Evolutionary conservation across 129 eudicot species (phyloP), one percentile per base, ranked within the genome.

Genomic region (Flaveria robusta): DNA sequence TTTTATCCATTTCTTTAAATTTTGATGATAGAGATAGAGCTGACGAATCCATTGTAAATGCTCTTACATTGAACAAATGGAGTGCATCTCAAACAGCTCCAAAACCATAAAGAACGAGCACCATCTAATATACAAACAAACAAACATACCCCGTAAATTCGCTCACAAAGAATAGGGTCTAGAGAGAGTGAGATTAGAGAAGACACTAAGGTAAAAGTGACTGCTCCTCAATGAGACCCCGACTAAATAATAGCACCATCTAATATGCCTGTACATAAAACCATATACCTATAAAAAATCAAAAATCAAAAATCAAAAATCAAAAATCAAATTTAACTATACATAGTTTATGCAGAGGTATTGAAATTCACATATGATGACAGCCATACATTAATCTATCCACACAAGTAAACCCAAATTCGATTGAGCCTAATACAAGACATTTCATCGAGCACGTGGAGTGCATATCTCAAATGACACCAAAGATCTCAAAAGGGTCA

Each of bases 361-460:
- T 20, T 20, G 27, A 27, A 60, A 23, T 26, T 60, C 18, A 3
- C 52, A 37, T 39, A 66, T 39, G 20, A 3, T n/a, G 9, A 66
- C n/a, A 39, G 9, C 11, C 50, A 66, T 12, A 24, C 20, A 27
- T 62, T 13, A 62, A 62, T 62, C 14, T 12, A 45, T 9, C 37
- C n/a, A n/a, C n/a, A n/a, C n/a, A 50, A 77, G 29, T 23, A 72
- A 59, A 45, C 27, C 56, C 68, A 31, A 66, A 70, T 6, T 45
- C 54, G 0, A 45, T 68, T 47, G 9, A 34, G 45, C 8, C n/a
- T 42, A 72, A 26, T n/a, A 12, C 5, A 12, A 72, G 68, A 24
- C 75, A 73, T 80, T 73, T 23, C 3, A 42, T 80, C 83, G 37
- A 80, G 73, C 83, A 80, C 42, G 16, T 80, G 69, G 83, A 13